Base-by-base conservation (phyloP, 179 eudicot species). In the Spinacia oleracea region DNA sequence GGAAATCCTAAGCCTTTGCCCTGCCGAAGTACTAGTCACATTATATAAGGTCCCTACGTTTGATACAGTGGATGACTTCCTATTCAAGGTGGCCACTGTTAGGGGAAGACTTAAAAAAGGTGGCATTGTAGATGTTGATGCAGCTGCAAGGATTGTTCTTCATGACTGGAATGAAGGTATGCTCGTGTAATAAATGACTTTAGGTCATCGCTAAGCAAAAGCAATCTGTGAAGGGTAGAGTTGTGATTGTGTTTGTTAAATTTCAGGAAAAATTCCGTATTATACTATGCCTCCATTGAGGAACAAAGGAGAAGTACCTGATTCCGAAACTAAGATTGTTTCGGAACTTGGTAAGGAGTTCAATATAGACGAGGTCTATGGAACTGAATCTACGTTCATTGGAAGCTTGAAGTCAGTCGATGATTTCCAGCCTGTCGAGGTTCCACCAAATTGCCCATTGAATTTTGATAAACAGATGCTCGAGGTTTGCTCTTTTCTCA, bases 121-220 rank as follows among this genome's bases (percentile, higher is more conserved):
- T 15, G 99, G 99, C 45, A 66, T 90, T 60, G 88, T 91, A 66
- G 99, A 94, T 81, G 85, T 86, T 63, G 92, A 88, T 73, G 92
- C 98, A 70, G 88, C 97, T 83, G 99, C 98, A 71, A 94, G 94
- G 84, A 91, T 96, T 21, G 89, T 93, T 56, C 82, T 96, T 84
- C 94, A 84, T 71, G 99, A 96, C 78, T 96, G 99, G 99, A 96
- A 96, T 78, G 96, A 91, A 83, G 98, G 99, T 96, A 85, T 72
- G 75, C 58, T 71, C 32, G 38, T 68, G 48, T 79, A 62, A 16
- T 8, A 27, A 42, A 42, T 53, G 27, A 27, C 16, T 20, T 77
- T 11, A 1, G 35, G 29, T 76, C 42, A 12, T n/a, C 45, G 46
- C 25, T 62, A 21, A 25, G 16, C n/a, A n/a, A n/a, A n/a, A n/a